Evolutionary conservation across 176 grass and related monocot species (phyloP).

Genomic region (Echinochloa phyllopogon): DNA sequence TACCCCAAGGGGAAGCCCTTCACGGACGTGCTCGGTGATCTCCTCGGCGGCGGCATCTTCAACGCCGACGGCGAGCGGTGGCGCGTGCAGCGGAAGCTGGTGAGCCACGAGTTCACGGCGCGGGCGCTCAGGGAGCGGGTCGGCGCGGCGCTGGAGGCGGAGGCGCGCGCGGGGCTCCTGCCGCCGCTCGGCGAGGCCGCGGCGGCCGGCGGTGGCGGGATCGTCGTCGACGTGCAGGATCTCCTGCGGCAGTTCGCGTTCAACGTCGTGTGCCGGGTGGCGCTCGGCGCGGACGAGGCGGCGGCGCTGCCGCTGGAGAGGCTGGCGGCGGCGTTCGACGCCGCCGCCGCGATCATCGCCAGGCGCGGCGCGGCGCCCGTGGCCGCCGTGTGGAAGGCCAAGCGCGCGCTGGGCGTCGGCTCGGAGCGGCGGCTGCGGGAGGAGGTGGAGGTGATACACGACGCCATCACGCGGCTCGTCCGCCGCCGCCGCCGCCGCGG

Average conservation of each 20-base stretch:
- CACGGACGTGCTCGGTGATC: background rate
- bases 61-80: background rate
- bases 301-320: background rate
- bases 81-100: background rate
- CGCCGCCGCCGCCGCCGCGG: background rate
- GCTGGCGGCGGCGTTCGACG: background rate
- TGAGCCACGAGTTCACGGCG: background rate
- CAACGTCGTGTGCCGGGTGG: background rate
- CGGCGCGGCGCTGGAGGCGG: background rate
- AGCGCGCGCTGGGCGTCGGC: background rate
- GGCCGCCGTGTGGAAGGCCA: background rate
- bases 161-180: background rate
- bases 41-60: background rate
- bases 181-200: background rate
- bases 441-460: background rate
- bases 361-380: background rate
- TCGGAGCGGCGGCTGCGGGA: background rate
- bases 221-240: background rate
- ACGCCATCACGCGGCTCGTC: background rate
- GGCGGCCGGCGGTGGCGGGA: background rate
- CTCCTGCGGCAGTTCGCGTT: background rate
- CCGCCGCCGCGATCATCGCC: background rate
- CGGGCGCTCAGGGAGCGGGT: background rate
- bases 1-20: background rate
- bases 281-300: background rate